A percentile compares a stretch with the other conserved stretches of the same genome.
Conservation (phyloP, 1,284 basidiomycete genomes). For the Apiotrichum gracile region DNA sequence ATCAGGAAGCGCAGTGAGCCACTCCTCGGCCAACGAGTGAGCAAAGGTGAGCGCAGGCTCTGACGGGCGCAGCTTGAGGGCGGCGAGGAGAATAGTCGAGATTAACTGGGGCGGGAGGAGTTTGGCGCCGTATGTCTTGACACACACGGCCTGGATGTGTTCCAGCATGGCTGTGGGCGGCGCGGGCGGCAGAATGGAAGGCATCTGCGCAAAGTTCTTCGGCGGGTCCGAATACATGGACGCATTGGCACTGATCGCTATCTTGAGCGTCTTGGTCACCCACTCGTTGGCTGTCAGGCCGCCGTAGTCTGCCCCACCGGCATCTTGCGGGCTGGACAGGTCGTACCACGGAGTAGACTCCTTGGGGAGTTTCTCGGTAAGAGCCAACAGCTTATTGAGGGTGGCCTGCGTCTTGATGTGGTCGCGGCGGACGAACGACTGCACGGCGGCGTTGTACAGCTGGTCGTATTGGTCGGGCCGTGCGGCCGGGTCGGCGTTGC, state of each 20-base stretch:
- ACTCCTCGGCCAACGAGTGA: slow-evolving; percentile 32
- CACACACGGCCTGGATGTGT: slow-evolving; percentile 21
- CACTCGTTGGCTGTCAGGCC: slow-evolving; percentile 24
- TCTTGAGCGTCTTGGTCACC: slow-evolving; percentile 38
- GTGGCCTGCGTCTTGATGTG: slow-evolving; percentile 37
- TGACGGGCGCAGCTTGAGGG: slow-evolving; percentile 32
- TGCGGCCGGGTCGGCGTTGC: not conserved
- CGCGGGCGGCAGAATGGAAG: slow-evolving; percentile 23
- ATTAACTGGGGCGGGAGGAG: slow-evolving; percentile 34
- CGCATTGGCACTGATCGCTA: slow-evolving; percentile 33
- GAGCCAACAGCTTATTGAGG: slow-evolving; percentile 24
- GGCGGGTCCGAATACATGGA: slow-evolving; percentile 40
- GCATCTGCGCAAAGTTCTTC: slow-evolving; percentile 9
- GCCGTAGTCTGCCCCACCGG: not conserved
- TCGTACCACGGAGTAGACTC: slow-evolving; percentile 16
- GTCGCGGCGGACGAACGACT: slow-evolving; percentile 43
- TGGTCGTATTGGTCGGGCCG: slow-evolving; percentile 25
- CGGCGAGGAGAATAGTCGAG: slow-evolving; percentile 38
- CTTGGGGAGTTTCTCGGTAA: slow-evolving; percentile 12
- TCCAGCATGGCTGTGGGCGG: slow-evolving; percentile 24
- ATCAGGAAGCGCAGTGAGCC: slow-evolving; percentile 33
- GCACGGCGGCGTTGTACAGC: slow-evolving; percentile 41
- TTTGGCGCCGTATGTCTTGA: slow-evolving; percentile 13
- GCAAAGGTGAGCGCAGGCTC: slow-evolving; percentile 26
- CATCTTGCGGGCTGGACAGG: not conserved